Conservation (phyloP, 768 basidiomycete species). For the Hysterangium stoloniferum region DNA sequence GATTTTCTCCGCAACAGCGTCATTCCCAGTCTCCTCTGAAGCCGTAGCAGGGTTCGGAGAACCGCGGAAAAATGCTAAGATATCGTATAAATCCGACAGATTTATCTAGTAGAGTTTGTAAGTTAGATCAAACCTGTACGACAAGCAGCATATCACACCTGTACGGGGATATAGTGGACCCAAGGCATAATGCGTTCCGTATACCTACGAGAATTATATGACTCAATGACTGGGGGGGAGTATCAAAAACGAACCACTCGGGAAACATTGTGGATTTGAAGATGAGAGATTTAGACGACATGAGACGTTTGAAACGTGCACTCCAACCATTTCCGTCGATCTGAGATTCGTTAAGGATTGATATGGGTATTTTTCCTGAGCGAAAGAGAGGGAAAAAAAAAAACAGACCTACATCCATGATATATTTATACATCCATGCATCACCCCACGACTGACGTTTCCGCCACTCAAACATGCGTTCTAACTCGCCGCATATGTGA, state of each 20-base stretch:
- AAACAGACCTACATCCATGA: constrained; percentile 40
- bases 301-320: constrained; percentile 56
- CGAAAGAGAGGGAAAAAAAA: constrained; percentile 4
- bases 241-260: constrained; percentile 45
- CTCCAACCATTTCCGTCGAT: constrained; percentile 65
- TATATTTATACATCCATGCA: constrained; percentile 54
- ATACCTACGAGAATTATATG: constrained; percentile 35
- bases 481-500: constrained; percentile 37
- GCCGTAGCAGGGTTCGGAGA: constrained; percentile 42
- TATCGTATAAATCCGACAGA: constrained; percentile 61
- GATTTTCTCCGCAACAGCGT: constrained; percentile 49
- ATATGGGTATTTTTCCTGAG: too few relatives aligned
- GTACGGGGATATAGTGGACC: constrained; percentile 70
- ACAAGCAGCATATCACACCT: constrained; percentile 17
- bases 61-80: constrained; percentile 67
- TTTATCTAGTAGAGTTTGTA: constrained; percentile 32
- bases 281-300: constrained; percentile 53
- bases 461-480: constrained; percentile 42
- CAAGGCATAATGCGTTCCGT: constrained; percentile 53
- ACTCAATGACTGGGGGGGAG: neutral
- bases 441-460: constrained; percentile 35
- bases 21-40: constrained; percentile 47
- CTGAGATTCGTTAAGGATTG: too few relatives aligned
- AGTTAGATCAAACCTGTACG: neutral
- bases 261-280: constrained; percentile 69